Conservation (phyloP, 495 filamentous ascomycete species). For the Daldinia loculata region DNA sequence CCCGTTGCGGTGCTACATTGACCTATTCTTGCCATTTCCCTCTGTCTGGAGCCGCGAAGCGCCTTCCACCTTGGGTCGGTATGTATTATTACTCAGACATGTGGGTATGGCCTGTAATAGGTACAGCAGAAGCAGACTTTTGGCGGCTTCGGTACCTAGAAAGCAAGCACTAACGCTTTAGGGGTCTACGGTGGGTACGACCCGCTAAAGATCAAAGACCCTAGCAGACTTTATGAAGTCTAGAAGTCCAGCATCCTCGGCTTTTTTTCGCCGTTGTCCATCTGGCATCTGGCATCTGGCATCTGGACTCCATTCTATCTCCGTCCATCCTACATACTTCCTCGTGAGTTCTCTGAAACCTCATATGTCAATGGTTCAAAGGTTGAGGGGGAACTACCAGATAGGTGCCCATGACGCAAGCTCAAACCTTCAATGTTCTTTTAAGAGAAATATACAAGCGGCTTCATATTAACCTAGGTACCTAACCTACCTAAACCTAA, state of each 20-base stretch:
- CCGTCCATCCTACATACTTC: slow-evolving; percentile 8
- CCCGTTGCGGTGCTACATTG: slow-evolving; percentile 28
- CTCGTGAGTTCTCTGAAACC: slow-evolving; percentile 3
- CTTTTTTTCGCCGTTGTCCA: slow-evolving; percentile 7
- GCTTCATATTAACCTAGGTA: slow-evolving; percentile 19
- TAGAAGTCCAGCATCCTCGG: slow-evolving; percentile 3
- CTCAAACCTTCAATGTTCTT: background rate
- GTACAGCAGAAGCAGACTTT: slow-evolving; percentile 12
- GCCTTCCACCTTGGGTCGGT: slow-evolving; percentile 35
- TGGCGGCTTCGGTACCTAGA: slow-evolving; percentile 37
- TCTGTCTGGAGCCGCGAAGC: slow-evolving; percentile 32
- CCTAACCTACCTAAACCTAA: too few relatives aligned
- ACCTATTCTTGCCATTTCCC: slow-evolving; percentile 14
- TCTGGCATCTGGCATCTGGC: too few relatives aligned
- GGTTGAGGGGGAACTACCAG: background rate
- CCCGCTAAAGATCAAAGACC: slow-evolving; percentile 41
- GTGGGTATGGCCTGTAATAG: slow-evolving; percentile 4
- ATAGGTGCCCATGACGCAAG: background rate
- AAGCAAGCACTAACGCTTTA: slow-evolving; percentile 36
- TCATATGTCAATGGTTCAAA: background rate
- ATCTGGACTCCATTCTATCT: background rate
- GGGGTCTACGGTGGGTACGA: slow-evolving; percentile 31
- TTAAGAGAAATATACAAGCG: background rate
- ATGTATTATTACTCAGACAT: slow-evolving; percentile 1
- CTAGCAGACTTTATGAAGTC: slow-evolving; percentile 4